Percentiles rank a stretch among this genome's conserved stretches.
These are phyloP conservation scores for Spathaspora hagerdaliae DNA, from an alignment of 805 yeast genomes.

Conservation along the genomic window DNA sequence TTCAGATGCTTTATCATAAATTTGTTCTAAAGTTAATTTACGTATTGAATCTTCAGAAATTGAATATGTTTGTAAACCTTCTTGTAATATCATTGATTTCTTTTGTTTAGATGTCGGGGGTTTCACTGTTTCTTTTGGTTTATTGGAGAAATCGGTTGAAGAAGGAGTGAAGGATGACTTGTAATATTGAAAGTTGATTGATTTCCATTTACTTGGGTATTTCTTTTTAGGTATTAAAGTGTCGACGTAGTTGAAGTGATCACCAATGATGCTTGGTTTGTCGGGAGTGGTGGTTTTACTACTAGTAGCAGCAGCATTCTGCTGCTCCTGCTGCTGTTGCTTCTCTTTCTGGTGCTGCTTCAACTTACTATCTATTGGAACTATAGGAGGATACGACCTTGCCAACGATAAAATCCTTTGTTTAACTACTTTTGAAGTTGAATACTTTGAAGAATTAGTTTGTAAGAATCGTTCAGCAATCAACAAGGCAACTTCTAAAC, in stretches of 20 bases:
- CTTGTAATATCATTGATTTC: constrained; percentile 13
- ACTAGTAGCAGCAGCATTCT: no score
- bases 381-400: constrained; percentile 46
- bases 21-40: constrained; percentile 53
- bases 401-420: constrained; percentile 51
- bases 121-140: not conserved
- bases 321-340: not conserved
- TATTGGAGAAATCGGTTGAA: constrained; percentile 8
- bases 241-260: constrained; percentile 46
- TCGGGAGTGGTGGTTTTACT: no score
- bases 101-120: not conserved
- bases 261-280: constrained; percentile 24
- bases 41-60: constrained; percentile 56
- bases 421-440: constrained; percentile 42
- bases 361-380: constrained; percentile 31
- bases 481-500: constrained; percentile 56
- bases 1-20: constrained; percentile 57
- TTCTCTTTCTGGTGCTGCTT: constrained; percentile 12
- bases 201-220: constrained; percentile 55
- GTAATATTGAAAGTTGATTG: constrained; percentile 51
- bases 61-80: constrained; percentile 49
- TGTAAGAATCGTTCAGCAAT: constrained; percentile 59
- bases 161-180: constrained; percentile 8
- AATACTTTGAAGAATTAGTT: constrained; percentile 36
- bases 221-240: constrained; percentile 37